Evolutionary conservation across 176 grass and related monocot species (phyloP), one percentile per base, ranked within the genome.

Genomic region (Oryza punctata): DNA sequence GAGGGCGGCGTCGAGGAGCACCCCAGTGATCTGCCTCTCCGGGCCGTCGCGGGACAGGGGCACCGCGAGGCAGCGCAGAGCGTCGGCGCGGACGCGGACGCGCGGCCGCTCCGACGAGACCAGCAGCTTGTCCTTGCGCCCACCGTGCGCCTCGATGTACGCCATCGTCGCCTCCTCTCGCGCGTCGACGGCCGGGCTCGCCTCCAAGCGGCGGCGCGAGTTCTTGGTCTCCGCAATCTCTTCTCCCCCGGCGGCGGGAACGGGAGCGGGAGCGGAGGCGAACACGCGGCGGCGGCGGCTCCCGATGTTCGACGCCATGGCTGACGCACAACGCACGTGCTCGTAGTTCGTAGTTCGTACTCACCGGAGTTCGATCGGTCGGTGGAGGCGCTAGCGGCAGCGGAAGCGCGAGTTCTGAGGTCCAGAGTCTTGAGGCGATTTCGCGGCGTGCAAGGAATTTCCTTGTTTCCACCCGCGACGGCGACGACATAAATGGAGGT

Each of bases 21-120:
- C 69, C 24, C 54, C 69, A 12, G 33, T 63, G 11, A 82, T 43
- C 50, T 72, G 60, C 18, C 80, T 38, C 69, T 82, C 57, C 33
- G 69, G 69, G 12, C 80, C 80, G 54, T 82, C 80, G 52, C 44
- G 54, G 0, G 69, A 72, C 54, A 82, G 33, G 69, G 80, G 69
- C 52, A 82, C 69, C 3, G 80, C 63, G 10, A 82, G 69, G 54
- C 69, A 72, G 35, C 69, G 67, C 69, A 82, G 14, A 14, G 67
- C 67, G 79, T 70, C 67, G 67, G 79, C 67, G 32, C 79, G 67
- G 79, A 81, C 30, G 67, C 47, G 79, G 67, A 81, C 13, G 32
- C 37, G 67, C 30, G 67, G 79, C 30, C 19, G 79, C 67, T 59
- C 67, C 8, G 67, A 81, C 28, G 47, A 81, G 10, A 70, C 79